Conservation (phyloP, 352 stramenopile species). For the Phytophthora litchii region DNA sequence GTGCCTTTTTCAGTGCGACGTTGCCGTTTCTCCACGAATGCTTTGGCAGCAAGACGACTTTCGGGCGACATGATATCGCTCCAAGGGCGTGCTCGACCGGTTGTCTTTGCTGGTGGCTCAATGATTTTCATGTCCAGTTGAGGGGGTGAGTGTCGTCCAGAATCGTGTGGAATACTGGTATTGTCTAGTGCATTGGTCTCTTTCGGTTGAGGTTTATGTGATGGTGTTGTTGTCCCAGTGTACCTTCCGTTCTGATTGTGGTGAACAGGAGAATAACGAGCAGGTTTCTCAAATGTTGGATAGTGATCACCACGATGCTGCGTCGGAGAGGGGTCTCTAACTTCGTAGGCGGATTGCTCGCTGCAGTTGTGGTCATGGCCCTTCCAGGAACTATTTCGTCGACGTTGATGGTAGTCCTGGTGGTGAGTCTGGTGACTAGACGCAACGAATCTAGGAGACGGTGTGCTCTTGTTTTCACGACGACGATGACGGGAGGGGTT, state of each 20-base stretch:
- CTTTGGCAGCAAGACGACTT: constrained; percentile 57
- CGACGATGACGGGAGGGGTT: constrained; percentile 4
- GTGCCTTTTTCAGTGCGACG: constrained; percentile 54
- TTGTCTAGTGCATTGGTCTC: constrained; percentile 4
- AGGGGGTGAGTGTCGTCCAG: constrained; percentile 10
- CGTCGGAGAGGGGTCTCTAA: constrained; percentile 11
- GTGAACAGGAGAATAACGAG: constrained; percentile 3
- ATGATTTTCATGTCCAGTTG: constrained; percentile 38
- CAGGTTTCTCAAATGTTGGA: constrained; percentile 6
- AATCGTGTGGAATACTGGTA: neutral
- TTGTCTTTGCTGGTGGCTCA: constrained; percentile 10
- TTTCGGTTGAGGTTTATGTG: constrained; percentile 6
- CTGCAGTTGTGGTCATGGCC: constrained; percentile 6
- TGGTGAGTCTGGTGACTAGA: constrained; percentile 7
- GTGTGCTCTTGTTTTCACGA: constrained; percentile 7
- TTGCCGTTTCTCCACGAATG: constrained; percentile 72
- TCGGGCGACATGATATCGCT: constrained; percentile 53
- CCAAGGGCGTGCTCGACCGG: constrained; percentile 7
- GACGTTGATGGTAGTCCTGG: constrained; percentile 10
- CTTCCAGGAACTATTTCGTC: constrained; percentile 19
- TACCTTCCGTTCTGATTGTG: constrained; percentile 11
- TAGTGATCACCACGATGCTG: constrained; percentile 4
- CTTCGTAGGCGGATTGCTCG: constrained; percentile 14
- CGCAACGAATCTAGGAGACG: constrained; percentile 6
- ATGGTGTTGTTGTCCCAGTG: neutral